A percentile compares a stretch with the other conserved stretches of the same genome.
Evolutionary conservation across 1,139 yeast genomes (phyloP).

Genomic region (Candida sp.): DNA sequence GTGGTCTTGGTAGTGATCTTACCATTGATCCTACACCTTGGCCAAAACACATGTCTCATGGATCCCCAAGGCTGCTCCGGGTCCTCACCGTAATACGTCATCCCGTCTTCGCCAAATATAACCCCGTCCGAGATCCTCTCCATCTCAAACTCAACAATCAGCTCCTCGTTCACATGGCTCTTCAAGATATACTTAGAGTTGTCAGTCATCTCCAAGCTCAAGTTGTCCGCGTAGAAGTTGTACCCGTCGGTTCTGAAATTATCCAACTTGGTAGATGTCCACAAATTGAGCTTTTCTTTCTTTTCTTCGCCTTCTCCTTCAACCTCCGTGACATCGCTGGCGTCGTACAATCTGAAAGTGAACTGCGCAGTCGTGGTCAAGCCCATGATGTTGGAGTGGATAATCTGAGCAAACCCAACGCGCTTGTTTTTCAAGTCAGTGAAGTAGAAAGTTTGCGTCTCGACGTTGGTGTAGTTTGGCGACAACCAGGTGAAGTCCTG

Average conservation of each 20-base stretch:
- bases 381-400: conserved; percentile 91
- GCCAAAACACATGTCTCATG: conserved; percentile 98
- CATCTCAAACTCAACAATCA: conserved; percentile 73
- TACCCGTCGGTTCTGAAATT: conserved; percentile 80
- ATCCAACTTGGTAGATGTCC: conserved; percentile 93
- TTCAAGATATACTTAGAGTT: conserved; percentile 59
- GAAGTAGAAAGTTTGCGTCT: conserved; percentile 93
- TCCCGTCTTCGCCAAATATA: conserved; percentile 89
- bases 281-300: conserved; percentile 35
- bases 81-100: conserved; percentile 85
- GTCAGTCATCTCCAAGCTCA: conserved; percentile 66
- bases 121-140: conserved; percentile 76
- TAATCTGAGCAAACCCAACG: conserved; percentile 91
- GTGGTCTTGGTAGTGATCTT: conserved; percentile 42
- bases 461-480: conserved; percentile 88
- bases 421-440: conserved; percentile 63
- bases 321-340: conserved; percentile 45
- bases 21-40: conserved; percentile 78
- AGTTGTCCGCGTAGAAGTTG: conserved; percentile 75
- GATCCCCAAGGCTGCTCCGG: conserved; percentile 91
- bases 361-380: conserved; percentile 93
- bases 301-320: no score
- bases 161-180: conserved; percentile 68
- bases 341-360: conserved; percentile 79
- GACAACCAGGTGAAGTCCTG: conserved; percentile 77